Evolutionary conservation across 306 rosid species (phyloP).

Genomic region (Pyrus betulifolia): DNA sequence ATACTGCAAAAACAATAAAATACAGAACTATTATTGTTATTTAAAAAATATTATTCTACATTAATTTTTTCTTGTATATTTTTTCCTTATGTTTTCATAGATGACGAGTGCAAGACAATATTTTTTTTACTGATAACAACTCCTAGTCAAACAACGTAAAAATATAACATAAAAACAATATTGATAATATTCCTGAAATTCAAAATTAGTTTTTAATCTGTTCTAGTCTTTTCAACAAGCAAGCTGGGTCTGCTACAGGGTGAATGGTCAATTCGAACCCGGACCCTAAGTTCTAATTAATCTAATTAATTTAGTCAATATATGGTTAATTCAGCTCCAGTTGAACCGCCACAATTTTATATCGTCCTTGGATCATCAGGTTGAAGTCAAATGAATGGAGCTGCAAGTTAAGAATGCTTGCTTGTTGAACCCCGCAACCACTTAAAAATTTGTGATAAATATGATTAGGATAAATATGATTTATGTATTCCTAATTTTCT

Average conservation of each 20-base stretch:
- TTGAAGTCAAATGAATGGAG: not conserved
- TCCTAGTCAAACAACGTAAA: not conserved
- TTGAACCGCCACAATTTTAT: not conserved
- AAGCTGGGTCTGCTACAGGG: not conserved
- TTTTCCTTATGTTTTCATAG: no score
- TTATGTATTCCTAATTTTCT: no score
- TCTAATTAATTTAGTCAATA: not conserved
- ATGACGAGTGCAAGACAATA: no score
- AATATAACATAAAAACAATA: not conserved
- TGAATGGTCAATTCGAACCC: not conserved
- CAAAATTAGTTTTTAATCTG: no score
- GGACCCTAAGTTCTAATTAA: not conserved
- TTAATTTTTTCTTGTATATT: no score
- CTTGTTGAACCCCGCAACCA: not conserved
- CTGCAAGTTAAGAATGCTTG: not conserved
- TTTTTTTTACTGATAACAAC: not conserved
- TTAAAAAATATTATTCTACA: no score
- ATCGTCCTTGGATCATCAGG: not conserved
- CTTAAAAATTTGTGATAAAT: not conserved
- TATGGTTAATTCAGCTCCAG: not conserved
- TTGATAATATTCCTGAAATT: no score
- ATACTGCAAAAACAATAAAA: no score
- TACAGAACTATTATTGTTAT: no score
- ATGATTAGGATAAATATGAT: no score
- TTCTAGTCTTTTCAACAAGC: not conserved